These are phyloP conservation scores for Emergomyces orientalis DNA, from an alignment of 2,329 filamentous ascomycete species.

Conservation along the genomic window DNA sequence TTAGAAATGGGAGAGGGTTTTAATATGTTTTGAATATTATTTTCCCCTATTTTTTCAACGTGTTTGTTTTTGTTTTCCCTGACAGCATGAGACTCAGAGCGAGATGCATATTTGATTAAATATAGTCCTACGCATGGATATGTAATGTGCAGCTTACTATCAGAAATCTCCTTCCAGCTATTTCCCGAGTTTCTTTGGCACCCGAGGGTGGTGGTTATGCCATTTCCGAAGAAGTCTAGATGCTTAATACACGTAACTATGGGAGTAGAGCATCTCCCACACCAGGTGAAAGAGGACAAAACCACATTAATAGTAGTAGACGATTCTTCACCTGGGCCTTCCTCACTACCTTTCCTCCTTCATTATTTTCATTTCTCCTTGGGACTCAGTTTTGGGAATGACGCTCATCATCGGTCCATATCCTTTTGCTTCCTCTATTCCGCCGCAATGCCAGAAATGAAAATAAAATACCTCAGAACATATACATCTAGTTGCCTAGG, in stretches of 20 bases:
- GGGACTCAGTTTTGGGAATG: neutral
- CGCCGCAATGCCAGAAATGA: too few species aligned
- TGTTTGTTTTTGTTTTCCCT: neutral
- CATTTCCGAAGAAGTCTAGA: too few species aligned
- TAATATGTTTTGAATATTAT: slow-evolving; percentile 1
- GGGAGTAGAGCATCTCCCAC: too few species aligned
- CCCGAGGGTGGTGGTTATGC: too few species aligned
- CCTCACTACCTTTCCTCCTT: neutral
- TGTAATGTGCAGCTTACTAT: too few species aligned
- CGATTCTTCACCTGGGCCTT: neutral
- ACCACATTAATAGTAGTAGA: too few species aligned
- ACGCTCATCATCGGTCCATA: neutral
- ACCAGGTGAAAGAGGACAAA: too few species aligned
- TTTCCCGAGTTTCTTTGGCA: neutral
- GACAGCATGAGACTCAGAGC: neutral
- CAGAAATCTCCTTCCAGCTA: too few species aligned
- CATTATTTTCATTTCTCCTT: neutral
- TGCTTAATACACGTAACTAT: too few species aligned
- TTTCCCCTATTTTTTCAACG: neutral
- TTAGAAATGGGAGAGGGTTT: neutral
- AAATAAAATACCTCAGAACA: too few species aligned
- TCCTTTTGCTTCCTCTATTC: too few species aligned
- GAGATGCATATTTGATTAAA: neutral
- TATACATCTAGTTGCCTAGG: too few species aligned
- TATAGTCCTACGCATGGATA: neutral